phyloP scores from a whole-genome alignment of 306 rosid genomes.

The Lathyrus sativus region DNA sequence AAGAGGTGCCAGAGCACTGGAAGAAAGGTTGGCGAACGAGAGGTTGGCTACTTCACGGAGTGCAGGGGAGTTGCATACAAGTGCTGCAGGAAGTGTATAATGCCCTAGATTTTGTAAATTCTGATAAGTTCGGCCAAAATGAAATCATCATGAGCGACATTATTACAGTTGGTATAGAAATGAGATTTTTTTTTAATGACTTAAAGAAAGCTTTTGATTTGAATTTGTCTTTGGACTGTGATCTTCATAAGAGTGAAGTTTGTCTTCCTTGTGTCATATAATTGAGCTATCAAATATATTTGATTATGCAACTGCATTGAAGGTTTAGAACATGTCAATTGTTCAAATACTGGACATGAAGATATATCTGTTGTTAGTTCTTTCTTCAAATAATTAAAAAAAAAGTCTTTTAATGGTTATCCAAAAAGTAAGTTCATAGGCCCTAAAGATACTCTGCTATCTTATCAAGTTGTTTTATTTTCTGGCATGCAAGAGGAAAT shows the following conservation, averaged over 20 bases:
- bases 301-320: slow-evolving; percentile 17
- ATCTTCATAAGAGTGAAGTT: slow-evolving; percentile 28
- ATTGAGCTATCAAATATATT: slow-evolving; percentile 18
- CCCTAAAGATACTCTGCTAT: neutral
- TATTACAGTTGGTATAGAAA: slow-evolving; percentile 42
- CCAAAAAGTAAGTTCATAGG: neutral
- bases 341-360: neutral
- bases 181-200: slow-evolving; percentile 14
- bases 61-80: slow-evolving; percentile 55
- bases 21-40: slow-evolving; percentile 89
- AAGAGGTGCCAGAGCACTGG: slow-evolving; percentile 94
- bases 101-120: slow-evolving; percentile 40
- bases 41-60: slow-evolving; percentile 58
- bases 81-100: slow-evolving; percentile 62
- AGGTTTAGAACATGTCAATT: slow-evolving; percentile 8
- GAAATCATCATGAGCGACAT: slow-evolving; percentile 26
- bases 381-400: neutral
- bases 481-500: neutral
- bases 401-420: neutral
- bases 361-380: neutral
- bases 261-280: slow-evolving; percentile 25
- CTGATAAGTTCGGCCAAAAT: slow-evolving; percentile 26
- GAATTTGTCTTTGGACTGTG: slow-evolving; percentile 40
- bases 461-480: neutral
- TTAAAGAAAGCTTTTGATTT: slow-evolving; percentile 36